These are phyloP conservation scores for Pyrrhoderma lamaoense DNA, from an alignment of 1,284 basidiomycete genomes.

Conservation along the genomic window DNA sequence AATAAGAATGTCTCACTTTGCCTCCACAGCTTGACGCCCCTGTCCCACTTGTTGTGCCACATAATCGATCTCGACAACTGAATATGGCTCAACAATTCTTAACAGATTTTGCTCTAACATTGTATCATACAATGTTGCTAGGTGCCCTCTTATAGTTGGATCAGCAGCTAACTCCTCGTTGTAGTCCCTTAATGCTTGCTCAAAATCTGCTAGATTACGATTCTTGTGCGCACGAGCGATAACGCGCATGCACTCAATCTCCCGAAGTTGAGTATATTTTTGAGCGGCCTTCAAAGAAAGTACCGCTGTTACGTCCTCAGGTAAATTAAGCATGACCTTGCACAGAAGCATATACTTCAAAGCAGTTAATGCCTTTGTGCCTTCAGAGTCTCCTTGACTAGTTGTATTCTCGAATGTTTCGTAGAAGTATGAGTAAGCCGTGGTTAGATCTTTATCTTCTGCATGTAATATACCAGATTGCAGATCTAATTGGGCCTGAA, in stretches of 20 bases:
- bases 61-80: conserved; percentile 84
- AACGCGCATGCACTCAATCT: conserved; percentile 93
- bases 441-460: conserved; percentile 97
- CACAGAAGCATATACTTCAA: conserved; percentile 98
- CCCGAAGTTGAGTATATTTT: conserved; percentile 75
- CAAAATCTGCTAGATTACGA: conserved; percentile 84
- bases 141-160: conserved; percentile 89
- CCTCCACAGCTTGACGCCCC: conserved; percentile 87
- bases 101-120: conserved; percentile 92
- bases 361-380: conserved; percentile 58
- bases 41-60: conserved; percentile 88
- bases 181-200: conserved; percentile 82
- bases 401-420: conserved; percentile 87
- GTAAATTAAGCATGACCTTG: conserved; percentile 95
- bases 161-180: conserved; percentile 92
- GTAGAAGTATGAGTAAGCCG: conserved; percentile 96
- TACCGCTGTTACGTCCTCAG: conserved; percentile 87
- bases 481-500: conserved; percentile 90
- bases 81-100: conserved; percentile 93
- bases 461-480: conserved; percentile 91
- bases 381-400: conserved; percentile 39
- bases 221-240: conserved; percentile 92
- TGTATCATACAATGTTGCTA: conserved; percentile 90
- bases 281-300: conserved; percentile 82
- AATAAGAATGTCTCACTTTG: conserved; percentile 59